Evolutionary conservation across 2,329 filamentous ascomycete genomes (phyloP), one percentile per base, ranked within the genome.

Genomic region (Apiospora marii): DNA sequence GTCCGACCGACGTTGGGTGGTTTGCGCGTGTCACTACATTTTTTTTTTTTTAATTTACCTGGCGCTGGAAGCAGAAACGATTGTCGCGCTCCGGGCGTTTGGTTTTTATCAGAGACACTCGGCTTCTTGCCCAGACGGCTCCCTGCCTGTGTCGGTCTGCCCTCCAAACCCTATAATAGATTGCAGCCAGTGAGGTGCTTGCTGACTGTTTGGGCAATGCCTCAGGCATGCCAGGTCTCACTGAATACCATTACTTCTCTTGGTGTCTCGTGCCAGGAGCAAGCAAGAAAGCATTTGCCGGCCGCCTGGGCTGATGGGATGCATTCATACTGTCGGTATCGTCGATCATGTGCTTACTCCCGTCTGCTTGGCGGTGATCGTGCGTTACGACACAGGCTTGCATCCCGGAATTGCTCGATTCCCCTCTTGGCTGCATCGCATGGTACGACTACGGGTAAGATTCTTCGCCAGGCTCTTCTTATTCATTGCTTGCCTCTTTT

Each of bases 331-430:
- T 64, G 34, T 41, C 58, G 58, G 58, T 64, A n/a, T 34, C 34
- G 58, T 64, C 58, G 58, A 64, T 64, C 58, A 19, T 64, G 58
- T 64, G 58, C 58, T 64, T 64, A 41, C 58, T 64, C 34, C 58
- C 58, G 19, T n/a, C 58, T 64, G 34, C 58, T 64, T 64, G 58
- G 58, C 58, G 58, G 30, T 64, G 34, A 64, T 64, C 34, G 34
- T 64, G 58, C 58, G 58, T 34, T 64, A 41, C 58, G 30, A 41
- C 58, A 24, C 58, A 64, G 10, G 16, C 34, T 19, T 19, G 4
- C 22, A n/a, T 41, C 30, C 34, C 34, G 19, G 58, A 64, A 37
- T 64, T 41, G 58, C 12, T 37, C 58, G 30, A n/a, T 41, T 64
- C 53, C 30, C 30, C 41, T 41, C 58, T 64, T 64, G 58, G 58